Evolutionary conservation across 495 filamentous ascomycete species (phyloP).

Genomic region (Bacidia rubella): DNA sequence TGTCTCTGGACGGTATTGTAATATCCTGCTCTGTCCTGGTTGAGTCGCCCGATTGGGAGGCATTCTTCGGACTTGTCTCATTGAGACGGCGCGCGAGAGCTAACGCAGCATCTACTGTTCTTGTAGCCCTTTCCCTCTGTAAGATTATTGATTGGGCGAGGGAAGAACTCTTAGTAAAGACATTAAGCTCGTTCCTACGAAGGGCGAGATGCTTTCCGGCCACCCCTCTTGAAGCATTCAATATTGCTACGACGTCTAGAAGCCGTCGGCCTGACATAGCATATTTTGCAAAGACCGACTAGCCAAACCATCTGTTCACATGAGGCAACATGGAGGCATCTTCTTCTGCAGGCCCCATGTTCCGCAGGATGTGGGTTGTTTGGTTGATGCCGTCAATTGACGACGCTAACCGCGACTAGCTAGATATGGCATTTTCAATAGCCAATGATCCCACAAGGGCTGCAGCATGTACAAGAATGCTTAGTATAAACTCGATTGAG

Average conservation of each 20-base stretch:
- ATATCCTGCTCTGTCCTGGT: constrained; percentile 5
- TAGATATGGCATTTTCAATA: no score
- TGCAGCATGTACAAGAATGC: no score
- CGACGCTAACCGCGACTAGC: no score
- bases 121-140: constrained; percentile 48
- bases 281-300: not conserved
- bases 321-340: no score
- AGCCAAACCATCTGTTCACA: no score
- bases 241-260: constrained; percentile 65
- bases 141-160: constrained; percentile 52
- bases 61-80: no score
- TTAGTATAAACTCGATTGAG: no score
- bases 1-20: no score
- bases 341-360: no score
- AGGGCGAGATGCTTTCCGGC: constrained; percentile 69
- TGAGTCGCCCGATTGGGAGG: constrained; percentile 10
- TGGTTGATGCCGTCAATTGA: no score
- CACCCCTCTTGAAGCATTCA: constrained; percentile 63
- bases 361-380: no score
- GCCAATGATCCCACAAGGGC: no score
- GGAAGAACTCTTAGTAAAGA: constrained; percentile 64
- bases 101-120: constrained; percentile 50
- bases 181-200: constrained; percentile 61
- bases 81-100: constrained; percentile 44
- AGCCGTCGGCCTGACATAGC: constrained; percentile 57